Conservation (phyloP, 352 stramenopile species). For the Globisporangium camurandrum region DNA sequence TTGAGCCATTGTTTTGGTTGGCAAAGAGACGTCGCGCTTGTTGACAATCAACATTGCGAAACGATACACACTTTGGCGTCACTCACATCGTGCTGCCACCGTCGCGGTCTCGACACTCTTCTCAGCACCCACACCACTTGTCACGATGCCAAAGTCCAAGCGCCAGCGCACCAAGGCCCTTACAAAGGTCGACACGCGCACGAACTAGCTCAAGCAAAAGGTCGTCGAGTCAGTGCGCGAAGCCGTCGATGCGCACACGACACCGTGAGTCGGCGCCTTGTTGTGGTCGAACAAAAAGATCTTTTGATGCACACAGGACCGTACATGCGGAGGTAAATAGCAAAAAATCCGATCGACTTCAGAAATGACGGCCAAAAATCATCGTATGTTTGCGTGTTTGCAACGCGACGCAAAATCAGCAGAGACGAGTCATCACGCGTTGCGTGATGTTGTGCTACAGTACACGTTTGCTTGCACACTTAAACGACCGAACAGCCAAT, state of each 20-base stretch:
- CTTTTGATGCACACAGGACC: too few relatives aligned
- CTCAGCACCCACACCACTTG: background rate
- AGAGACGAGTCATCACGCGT: too few relatives aligned
- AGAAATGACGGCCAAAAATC: too few relatives aligned
- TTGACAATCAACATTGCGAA: constrained; percentile 14
- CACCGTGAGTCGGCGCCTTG: too few relatives aligned
- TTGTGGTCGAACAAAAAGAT: too few relatives aligned
- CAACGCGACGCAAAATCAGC: too few relatives aligned
- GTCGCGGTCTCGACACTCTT: background rate
- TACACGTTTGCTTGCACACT: too few relatives aligned
- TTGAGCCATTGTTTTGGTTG: constrained; percentile 34
- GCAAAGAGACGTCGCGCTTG: constrained; percentile 18
- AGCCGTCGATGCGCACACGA: constrained; percentile 90
- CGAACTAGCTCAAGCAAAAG: constrained; percentile 92
- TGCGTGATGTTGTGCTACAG: too few relatives aligned
- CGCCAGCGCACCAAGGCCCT: constrained; percentile 86
- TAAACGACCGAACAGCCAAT: too few relatives aligned
- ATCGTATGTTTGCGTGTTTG: too few relatives aligned
- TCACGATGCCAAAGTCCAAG: constrained; percentile 81
- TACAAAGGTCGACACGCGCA: constrained; percentile 96
- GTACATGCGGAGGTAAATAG: too few relatives aligned
- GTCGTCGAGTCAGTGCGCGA: constrained; percentile 92
- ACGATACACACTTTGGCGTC: constrained; percentile 8
- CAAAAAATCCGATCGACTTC: too few relatives aligned
- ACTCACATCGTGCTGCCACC: background rate